Evolutionary conservation across 2,329 filamentous ascomycete species (phyloP), one percentile per base, ranked within the genome.

Genomic region (Penicillium sp.): DNA sequence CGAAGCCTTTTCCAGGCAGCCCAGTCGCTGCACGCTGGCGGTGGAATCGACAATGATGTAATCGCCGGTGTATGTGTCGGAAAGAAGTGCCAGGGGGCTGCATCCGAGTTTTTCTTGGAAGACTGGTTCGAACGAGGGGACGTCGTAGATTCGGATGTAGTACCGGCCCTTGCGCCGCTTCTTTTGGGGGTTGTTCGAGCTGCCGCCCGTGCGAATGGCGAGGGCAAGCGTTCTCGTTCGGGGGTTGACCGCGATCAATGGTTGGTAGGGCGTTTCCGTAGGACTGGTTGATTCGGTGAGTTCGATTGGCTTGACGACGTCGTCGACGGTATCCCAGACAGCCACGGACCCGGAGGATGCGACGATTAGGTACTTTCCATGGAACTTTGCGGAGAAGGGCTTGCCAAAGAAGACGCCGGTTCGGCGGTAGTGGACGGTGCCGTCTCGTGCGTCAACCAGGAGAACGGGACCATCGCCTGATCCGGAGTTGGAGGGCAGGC

Each of bases 321-420:
- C 90, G 53, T 87, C 83, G 7, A 98, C 90, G 11, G 96, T 84
- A 73, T 99, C 90, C 81, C 92, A 96, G 38, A 96, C 88, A 42
- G 67, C 68, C 12, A 86, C 82, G 8, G 97, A 82, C 31, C 86
- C 84, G 45, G 89, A 83, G 0, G 91, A 91, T 1, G 96, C 79
- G 48, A 90, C 84, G 58, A 98, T 81, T 17, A 99, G 78, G 70
- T 89, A 88, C 25, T 88, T 87, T 2, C 87, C 88, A 2, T 95
- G 77, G 55, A 96, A 88, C 5, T 83, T 86, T 34, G 96, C 76
- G n/a, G 85, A 86, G 58, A 87, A 84, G 7, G 92, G 80, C 17
- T 84, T 82, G 5, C 87, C 86, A 54, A 83, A 82, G 76, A 89
- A 88, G 45, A 94, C 78, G 2, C 87, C 87, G 5, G 88, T 84